Evolutionary conservation across 192 early-diverging fungal species (phyloP), one percentile per base, ranked within the genome.

Genomic region (Coemansia sp.): DNA sequence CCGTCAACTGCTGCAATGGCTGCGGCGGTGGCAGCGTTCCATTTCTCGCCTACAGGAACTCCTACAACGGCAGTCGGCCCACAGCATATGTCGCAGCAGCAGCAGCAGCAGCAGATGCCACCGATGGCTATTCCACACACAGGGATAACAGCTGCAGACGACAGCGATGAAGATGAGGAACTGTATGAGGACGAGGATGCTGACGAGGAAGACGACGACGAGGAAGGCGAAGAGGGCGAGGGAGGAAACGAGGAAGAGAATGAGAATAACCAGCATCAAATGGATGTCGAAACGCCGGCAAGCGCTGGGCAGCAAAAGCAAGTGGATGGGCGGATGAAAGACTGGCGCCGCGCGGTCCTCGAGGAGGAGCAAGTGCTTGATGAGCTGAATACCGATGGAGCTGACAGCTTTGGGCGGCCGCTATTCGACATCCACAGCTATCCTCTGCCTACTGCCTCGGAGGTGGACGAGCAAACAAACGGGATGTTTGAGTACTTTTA

Each of bases 401-500:
- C 71, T 0, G 80, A 83, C 48, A 67, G 44, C 46, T 83, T 83
- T 56, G 80, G 80, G 5, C 67, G 80, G 15, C 80, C 80, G 24
- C 52, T 77, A 10, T 77, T 74, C 18, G 75, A 83, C 55, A 68
- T 72, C 18, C 18, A 46, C 20, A 63, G 64, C 14, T 83, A 83
- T 44, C 68, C 68, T 38, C 66, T 77, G 60, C 80, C 80, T 0
- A 23, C 64, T 6, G 35, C 15, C 2, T 63, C 56, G 3, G 80
- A 83, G 21, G 67, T 83, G 52, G 68, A 70, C 36, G 80, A 83
- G 68, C 80, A 83, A 44, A 68, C 76, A 36, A 77, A 77, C 66
- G 80, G 80, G 9, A 73, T 77, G 62, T 77, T 83, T 12, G 80
- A 83, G 71, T 83, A 83, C 66, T 83, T 83, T 62, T 83, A 83